Base-by-base conservation (phyloP, 108 stramenopile genomes). In the Fragilariopsis cylindrus region DNA sequence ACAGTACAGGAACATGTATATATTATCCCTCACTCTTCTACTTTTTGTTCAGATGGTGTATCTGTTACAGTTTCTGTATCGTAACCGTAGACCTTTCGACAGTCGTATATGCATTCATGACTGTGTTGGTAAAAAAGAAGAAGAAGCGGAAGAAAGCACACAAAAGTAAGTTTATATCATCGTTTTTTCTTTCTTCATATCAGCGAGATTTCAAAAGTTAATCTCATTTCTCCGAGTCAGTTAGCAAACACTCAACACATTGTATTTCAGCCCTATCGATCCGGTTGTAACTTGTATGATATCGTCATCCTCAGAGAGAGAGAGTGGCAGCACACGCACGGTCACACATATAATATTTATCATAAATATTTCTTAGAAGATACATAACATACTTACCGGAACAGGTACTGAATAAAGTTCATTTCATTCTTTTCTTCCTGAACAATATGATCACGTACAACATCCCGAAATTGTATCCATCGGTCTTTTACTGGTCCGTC, bases 351-450 rank as follows among this genome's bases (percentile, higher is more conserved):
- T 30, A 69, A 7, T 48, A 30, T 50, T 8, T 42, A 6, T 7
- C 11, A 19, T n/a, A n/a, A 13, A n/a, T 54, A 13, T n/a, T 15
- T n/a, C 53, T 42, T 13, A 2, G 30, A 54, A 54, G 53, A 54
- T 54, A 69, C 47, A 48, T 70, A 45, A 21, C 49, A 80, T 40
- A 91, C 91, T 64, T 92, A 92, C 13, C 60, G 48, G 72, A 82
- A 90, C 16, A 96, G 66, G 67, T 93, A 94, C 48, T 83, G 81
- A 3, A 96, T 21, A 73, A 96, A 96, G 76, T 96, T 96, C 43
- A 89, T 82, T 67, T 94, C 85, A 13, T 75, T 76, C 16, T 71
- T 62, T 73, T 94, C 96, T 76, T 96, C 93, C 15, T 84, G 76
- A 47, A 93, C 84, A 56, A 96, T 89, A 71, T 94, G 92, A 39